Evolutionary conservation across 2,329 filamentous ascomycete genomes (phyloP).

Genomic region (Verticillium zaregamsianum): DNA sequence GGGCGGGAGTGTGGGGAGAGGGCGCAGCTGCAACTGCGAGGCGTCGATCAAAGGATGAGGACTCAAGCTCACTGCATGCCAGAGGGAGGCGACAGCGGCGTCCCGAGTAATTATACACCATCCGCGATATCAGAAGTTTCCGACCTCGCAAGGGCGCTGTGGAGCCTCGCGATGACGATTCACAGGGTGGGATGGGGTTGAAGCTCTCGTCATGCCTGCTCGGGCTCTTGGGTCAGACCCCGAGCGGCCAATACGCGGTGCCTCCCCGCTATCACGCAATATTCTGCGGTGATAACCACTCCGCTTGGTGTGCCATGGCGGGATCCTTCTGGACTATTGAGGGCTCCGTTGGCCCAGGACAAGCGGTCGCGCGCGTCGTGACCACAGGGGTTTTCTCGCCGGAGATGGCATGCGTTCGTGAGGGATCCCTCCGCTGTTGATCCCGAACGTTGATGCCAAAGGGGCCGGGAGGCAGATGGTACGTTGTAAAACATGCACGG

Average conservation of each 20-base stretch:
- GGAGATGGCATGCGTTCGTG: too few species aligned
- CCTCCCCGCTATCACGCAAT: slow-evolving; percentile 10
- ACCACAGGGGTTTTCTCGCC: too few species aligned
- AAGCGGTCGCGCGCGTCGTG: too few species aligned
- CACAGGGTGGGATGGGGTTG: neutral
- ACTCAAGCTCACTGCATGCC: neutral
- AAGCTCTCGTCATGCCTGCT: slow-evolving; percentile 1
- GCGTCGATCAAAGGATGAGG: too few species aligned
- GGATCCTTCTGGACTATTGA: neutral
- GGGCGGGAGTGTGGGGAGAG: too few species aligned
- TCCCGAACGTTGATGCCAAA: too few species aligned
- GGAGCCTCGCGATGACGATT: neutral
- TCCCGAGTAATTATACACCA: neutral
- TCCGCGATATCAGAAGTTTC: neutral
- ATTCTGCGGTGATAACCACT: neutral
- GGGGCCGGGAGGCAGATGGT: too few species aligned
- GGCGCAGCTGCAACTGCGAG: too few species aligned
- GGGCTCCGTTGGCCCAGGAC: neutral
- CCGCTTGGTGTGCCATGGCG: neutral
- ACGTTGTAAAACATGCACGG: too few species aligned
- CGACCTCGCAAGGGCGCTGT: slow-evolving; percentile 1
- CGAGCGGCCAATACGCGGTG: slow-evolving; percentile 4
- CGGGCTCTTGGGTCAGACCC: neutral
- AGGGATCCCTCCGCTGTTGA: too few species aligned
- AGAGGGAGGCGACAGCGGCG: too few species aligned